Evolutionary conservation across 2,329 filamentous ascomycete species (phyloP), one percentile per base, ranked within the genome.

Genomic region (Monosporascus sp.): DNA sequence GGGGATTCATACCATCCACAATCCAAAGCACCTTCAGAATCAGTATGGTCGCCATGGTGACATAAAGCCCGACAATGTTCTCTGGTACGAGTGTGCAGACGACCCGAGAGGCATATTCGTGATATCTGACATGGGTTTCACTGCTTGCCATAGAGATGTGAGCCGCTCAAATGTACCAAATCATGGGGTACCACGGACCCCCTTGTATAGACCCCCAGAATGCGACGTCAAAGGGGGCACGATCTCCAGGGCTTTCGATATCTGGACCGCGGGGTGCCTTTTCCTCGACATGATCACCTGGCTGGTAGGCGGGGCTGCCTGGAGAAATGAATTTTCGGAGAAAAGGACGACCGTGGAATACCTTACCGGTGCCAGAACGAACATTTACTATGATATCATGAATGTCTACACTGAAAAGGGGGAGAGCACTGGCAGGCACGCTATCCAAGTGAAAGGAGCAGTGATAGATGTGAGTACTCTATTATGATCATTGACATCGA

Each of bases 1-100:
- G 8, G 57, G 53, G 3, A 38, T 62, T 3, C n/a, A 54, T 7
- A 11, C 27, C 2, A 58, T 64, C 6, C 61, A 62, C 34, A 49
- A 51, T 2, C 54, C 54, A 25, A 20, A 51, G 45, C 56, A 42
- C 7, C 38, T 50, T 15, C 27, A 39, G 14, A 50, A n/a, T 17
- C 5, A 46, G n/a, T 62, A 52, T 22, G 64, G 61, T 8, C 57
- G 60, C 15, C 65, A 69, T 52, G 64, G 64, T 14, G 65, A 67
- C 42, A 60, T 69, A 14, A 58, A 54, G 31, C 51, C 56, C 5
- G 58, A 57, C 15, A 60, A 60, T 14, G 54, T 58, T 3, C 53
- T 60, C n/a, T 51, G 54, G 17, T 60, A 55, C 46, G 45, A 5
- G 9, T 34, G 27, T 27, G 27, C 36, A 9, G 27, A 34, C 1